Evolutionary conservation across 768 basidiomycete genomes (phyloP), one percentile per base, ranked within the genome.

Genomic region (Amanita muscaria): DNA sequence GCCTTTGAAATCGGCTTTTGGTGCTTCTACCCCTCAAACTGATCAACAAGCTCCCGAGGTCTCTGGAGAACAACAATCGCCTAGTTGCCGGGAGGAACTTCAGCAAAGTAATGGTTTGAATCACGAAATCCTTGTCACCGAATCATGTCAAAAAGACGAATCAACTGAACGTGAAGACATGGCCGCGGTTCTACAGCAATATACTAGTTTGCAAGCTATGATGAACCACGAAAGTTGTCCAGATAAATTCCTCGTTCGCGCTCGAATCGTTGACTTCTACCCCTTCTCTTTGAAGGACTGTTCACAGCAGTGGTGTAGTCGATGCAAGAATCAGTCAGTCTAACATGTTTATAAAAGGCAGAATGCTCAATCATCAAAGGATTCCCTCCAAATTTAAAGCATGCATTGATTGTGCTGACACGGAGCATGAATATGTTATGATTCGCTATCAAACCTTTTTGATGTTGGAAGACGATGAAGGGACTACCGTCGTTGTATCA

Each of bases 361-460:
- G 21, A 51, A 33, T 52, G 31, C 25, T 25, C 12, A 11, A 15
- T 48, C 30, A 15, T 41, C 31, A 12, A 42, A 84, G 82, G 25
- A 61, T 80, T 18, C 67, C 70, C 0, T 53, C 55, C 18, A 61
- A 51, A 2, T 65, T 63, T 24, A 62, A 61, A 49, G 65, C 64
- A 18, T 85, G 83, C 51, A 55, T 67, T 4, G 55, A 57, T 10
- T 85, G 83, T 54, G 62, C 64, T 40, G 76, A 81, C 53, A 66
- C 69, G 53, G 69, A 76, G 27, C 64, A 71, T 31, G 69, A 73
- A 40, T 72, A 70, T 48, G 67, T 72, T 37, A 65, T 62, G 27
- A 70, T 69, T 44, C 58, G 64, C 38, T 83, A 71, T 45, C 59
- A 70, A 39, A 58, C 83, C 42, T 72, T 64, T 42, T 46, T 84